These are phyloP conservation scores for Xanthoconium separans DNA, from an alignment of 1,284 basidiomycete species.

Conservation along the genomic window DNA sequence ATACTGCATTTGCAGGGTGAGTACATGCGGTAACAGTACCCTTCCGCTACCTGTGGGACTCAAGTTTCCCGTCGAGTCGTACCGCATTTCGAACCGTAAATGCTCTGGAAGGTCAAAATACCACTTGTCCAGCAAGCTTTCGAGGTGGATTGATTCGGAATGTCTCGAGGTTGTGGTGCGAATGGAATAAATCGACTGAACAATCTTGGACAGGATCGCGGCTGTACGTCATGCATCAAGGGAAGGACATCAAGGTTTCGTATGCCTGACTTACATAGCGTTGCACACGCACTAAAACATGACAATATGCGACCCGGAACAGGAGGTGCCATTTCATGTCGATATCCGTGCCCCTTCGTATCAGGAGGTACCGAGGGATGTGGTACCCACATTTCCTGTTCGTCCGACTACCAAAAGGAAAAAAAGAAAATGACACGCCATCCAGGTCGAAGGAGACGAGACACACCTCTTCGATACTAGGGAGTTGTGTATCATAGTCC, in stretches of 20 bases:
- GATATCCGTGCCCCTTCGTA: slow-evolving; percentile 29
- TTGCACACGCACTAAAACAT: slow-evolving; percentile 74
- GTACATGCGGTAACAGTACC: slow-evolving; percentile 57
- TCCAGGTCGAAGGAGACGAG: neutral
- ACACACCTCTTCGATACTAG: slow-evolving; percentile 61
- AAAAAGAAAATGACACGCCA: neutral
- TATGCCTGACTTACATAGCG: slow-evolving; percentile 54
- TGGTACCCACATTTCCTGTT: slow-evolving; percentile 56
- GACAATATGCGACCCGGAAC: slow-evolving; percentile 59
- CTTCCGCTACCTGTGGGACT: slow-evolving; percentile 31
- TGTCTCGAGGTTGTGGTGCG: slow-evolving; percentile 56
- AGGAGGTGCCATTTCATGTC: slow-evolving; percentile 24
- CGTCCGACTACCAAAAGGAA: slow-evolving; percentile 48
- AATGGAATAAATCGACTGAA: slow-evolving; percentile 75
- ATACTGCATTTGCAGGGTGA: slow-evolving; percentile 83
- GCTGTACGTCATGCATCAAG: slow-evolving; percentile 40
- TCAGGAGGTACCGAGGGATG: slow-evolving; percentile 40
- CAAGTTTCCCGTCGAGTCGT: slow-evolving; percentile 28
- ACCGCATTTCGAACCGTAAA: slow-evolving; percentile 59
- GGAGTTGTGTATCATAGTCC: slow-evolving; percentile 78
- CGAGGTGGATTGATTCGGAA: slow-evolving; percentile 57
- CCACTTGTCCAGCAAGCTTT: slow-evolving; percentile 75
- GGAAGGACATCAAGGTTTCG: neutral
- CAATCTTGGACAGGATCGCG: slow-evolving; percentile 62
- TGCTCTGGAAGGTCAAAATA: slow-evolving; percentile 71